Evolutionary conservation across 108 stramenopile species (phyloP).

Genomic region (Hondaea fermentalgiana): DNA sequence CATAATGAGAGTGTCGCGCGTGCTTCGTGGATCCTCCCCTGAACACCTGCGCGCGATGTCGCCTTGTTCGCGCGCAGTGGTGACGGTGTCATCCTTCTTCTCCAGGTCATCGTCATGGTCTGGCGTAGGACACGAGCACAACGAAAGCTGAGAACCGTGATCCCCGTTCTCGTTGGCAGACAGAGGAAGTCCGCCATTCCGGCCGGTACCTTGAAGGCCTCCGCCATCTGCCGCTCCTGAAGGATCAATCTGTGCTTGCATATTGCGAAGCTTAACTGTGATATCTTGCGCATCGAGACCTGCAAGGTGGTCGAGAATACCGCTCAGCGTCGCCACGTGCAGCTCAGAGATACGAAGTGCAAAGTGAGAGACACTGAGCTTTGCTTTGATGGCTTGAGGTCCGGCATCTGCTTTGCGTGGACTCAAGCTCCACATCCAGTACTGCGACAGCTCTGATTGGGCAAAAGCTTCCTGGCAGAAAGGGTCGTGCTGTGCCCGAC

Average conservation of each 20-base stretch:
- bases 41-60: too few species aligned
- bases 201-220: too few species aligned
- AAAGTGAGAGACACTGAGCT: not conserved
- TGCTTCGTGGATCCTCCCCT: too few species aligned
- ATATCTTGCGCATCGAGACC: not conserved
- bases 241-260: not conserved
- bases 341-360: not conserved
- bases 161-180: too few species aligned
- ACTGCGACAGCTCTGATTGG: not conserved
- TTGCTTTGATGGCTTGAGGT: not conserved
- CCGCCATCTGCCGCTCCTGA: not conserved
- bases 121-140: too few species aligned
- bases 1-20: too few species aligned
- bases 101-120: too few species aligned
- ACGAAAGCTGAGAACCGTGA: too few species aligned
- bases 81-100: too few species aligned
- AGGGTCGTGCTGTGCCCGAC: not conserved
- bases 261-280: not conserved
- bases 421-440: not conserved
- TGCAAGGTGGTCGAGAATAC: not conserved
- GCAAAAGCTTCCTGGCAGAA: not conserved
- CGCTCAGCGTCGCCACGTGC: not conserved
- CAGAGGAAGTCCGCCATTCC: too few species aligned
- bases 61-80: too few species aligned
- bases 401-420: not conserved